Conservation (phyloP, 345 rosid species). For the Boechera stricta region DNA sequence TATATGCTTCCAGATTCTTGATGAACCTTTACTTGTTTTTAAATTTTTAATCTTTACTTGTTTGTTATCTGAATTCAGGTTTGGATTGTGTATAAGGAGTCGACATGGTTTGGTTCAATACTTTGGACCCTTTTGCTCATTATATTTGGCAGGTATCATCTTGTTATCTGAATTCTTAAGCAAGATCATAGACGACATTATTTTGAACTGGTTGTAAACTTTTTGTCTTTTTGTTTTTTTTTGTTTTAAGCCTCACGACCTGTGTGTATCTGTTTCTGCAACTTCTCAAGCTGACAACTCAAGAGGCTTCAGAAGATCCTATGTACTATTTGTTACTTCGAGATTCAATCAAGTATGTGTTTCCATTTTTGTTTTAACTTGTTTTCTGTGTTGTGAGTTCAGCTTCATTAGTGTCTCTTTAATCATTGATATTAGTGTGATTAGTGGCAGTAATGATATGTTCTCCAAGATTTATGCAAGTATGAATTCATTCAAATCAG, state of each 20-base stretch:
- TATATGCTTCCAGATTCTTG: neutral
- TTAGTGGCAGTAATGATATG: neutral
- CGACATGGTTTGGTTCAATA: constrained; percentile 49
- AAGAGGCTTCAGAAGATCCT: constrained; percentile 70
- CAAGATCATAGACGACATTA: neutral
- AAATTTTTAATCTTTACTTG: neutral
- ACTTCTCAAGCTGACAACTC: constrained; percentile 67
- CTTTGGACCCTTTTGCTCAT: constrained; percentile 70
- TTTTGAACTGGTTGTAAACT: neutral
- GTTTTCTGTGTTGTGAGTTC: neutral
- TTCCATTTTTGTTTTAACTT: neutral
- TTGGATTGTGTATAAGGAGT: constrained; percentile 81
- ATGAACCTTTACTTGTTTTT: constrained; percentile 1
- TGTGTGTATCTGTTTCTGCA: constrained; percentile 71
- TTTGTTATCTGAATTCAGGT: constrained; percentile 47
- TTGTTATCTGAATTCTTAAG: neutral
- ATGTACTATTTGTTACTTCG: constrained; percentile 66
- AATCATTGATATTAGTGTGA: neutral
- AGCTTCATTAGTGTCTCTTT: neutral
- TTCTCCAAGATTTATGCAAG: neutral
- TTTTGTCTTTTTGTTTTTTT: neutral
- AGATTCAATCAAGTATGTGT: constrained; percentile 57
- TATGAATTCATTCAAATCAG: neutral
- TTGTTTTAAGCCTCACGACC: constrained; percentile 56
- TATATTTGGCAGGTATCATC: constrained; percentile 66